A percentile compares a stretch with the other conserved stretches of the same genome.
phyloP scores from a whole-genome alignment of 495 filamentous ascomycete genomes.

The Diplogelasinospora grovesii region DNA sequence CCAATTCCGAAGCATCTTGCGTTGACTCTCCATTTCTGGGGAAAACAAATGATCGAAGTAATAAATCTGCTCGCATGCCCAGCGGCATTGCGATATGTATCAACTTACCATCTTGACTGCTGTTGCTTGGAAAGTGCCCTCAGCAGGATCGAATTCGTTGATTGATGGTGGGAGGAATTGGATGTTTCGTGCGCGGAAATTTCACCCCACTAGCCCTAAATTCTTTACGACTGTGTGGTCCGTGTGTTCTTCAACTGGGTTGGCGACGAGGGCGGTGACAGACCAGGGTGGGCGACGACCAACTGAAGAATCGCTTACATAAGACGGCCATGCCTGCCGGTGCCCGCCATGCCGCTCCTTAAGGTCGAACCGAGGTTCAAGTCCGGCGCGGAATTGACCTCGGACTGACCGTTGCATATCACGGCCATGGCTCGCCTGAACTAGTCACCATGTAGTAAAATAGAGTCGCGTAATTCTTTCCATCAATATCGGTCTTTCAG shows the following conservation, averaged over 20 bases:
- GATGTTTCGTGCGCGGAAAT: conserved; percentile 29
- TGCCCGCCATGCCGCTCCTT: not conserved
- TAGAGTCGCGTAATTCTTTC: too few relatives aligned
- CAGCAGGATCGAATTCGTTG: conserved; percentile 21
- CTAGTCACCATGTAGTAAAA: too few relatives aligned
- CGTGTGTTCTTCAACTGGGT: conserved; percentile 10
- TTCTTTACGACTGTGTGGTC: too few relatives aligned
- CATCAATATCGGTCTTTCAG: too few relatives aligned
- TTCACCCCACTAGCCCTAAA: conserved; percentile 31
- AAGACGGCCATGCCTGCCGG: not conserved
- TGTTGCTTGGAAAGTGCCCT: conserved; percentile 30
- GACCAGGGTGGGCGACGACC: conserved; percentile 13
- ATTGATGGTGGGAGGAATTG: conserved; percentile 24
- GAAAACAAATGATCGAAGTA: not conserved
- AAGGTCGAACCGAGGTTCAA: conserved; percentile 17
- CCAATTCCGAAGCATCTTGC: conserved; percentile 94
- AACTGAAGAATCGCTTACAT: conserved; percentile 6
- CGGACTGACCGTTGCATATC: too few relatives aligned
- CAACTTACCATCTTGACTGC: conserved; percentile 57
- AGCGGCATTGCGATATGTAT: conserved; percentile 7
- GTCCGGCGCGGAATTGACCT: not conserved
- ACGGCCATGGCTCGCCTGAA: conserved; percentile 2
- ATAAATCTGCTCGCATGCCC: conserved; percentile 1
- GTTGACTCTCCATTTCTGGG: conserved; percentile 55
- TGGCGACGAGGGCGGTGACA: conserved; percentile 17